Percentiles rank a stretch among this genome's conserved stretches.
phyloP scores from a whole-genome alignment of 495 filamentous ascomycete genomes.

The Talaromyces stipitatus region DNA sequence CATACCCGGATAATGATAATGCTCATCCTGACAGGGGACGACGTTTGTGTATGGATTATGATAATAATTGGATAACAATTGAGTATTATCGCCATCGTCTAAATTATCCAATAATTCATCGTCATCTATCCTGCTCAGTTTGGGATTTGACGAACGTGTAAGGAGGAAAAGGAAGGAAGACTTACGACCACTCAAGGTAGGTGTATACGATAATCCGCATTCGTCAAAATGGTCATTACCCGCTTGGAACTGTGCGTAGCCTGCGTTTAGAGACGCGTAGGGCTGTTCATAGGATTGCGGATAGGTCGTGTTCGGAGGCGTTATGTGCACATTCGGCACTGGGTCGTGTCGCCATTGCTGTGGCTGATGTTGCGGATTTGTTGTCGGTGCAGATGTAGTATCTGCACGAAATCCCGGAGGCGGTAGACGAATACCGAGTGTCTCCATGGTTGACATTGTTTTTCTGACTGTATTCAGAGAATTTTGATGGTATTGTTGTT shows the following conservation, averaged over 20 bases:
- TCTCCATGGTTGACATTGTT: conserved; percentile 6
- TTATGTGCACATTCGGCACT: not conserved
- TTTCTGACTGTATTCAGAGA: not conserved
- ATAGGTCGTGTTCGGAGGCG: not conserved
- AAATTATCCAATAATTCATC: not conserved
- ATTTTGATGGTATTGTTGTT: not conserved
- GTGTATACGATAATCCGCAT: not conserved
- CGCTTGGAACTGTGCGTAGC: not conserved
- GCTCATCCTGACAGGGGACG: not conserved
- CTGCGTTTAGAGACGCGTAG: not conserved
- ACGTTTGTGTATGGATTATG: too few relatives aligned
- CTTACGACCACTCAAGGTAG: not conserved
- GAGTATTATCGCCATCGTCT: not conserved
- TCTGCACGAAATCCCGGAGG: conserved; percentile 2
- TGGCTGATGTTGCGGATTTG: not conserved
- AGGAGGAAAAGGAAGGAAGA: not conserved
- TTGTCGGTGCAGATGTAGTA: not conserved
- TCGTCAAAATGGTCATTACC: not conserved
- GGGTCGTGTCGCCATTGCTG: not conserved
- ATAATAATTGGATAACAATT: not conserved
- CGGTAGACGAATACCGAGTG: conserved; percentile 4
- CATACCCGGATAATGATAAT: not conserved
- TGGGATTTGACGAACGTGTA: not conserved
- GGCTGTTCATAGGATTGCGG: not conserved
- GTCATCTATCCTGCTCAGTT: not conserved